phyloP scores from a whole-genome alignment of 768 basidiomycete species.

The Suillus cothurnatus region DNA sequence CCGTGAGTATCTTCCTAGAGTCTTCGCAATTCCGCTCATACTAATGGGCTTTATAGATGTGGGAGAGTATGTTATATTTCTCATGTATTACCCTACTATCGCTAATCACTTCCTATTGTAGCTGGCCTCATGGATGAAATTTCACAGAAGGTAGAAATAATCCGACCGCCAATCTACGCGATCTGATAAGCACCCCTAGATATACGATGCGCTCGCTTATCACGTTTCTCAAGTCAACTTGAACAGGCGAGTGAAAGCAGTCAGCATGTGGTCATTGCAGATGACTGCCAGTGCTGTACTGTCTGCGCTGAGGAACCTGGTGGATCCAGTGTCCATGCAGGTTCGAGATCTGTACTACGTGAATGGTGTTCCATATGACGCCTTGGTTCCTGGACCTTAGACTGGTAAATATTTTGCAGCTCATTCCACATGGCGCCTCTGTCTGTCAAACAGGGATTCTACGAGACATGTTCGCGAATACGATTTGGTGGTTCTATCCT shows the following conservation, averaged over 20 bases:
- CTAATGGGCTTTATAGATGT: constrained; percentile 58
- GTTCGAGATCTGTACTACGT: constrained; percentile 32
- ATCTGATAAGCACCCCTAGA: constrained; percentile 40
- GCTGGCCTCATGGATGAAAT: constrained; percentile 93
- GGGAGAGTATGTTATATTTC: constrained; percentile 73
- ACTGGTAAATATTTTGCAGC: neutral
- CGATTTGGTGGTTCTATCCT: neutral
- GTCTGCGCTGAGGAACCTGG: constrained; percentile 70
- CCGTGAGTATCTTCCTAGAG: constrained; percentile 51
- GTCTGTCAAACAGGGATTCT: neutral
- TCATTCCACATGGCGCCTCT: neutral
- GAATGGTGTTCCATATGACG: constrained; percentile 35
- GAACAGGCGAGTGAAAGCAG: constrained; percentile 86
- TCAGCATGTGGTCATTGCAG: constrained; percentile 94
- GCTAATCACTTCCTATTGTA: constrained; percentile 34
- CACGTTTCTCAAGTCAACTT: constrained; percentile 92
- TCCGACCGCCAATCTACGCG: neutral
- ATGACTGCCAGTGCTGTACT: constrained; percentile 90
- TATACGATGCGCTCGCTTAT: constrained; percentile 90
- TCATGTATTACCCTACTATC: neutral
- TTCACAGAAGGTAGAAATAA: constrained; percentile 61
- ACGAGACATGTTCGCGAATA: neutral
- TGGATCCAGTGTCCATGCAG: constrained; percentile 60
- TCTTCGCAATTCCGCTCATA: constrained; percentile 13
- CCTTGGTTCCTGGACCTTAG: constrained; percentile 24